Evolutionary conservation across 2,329 filamentous ascomycete genomes (phyloP).

Genomic region (Fusarium sp.): DNA sequence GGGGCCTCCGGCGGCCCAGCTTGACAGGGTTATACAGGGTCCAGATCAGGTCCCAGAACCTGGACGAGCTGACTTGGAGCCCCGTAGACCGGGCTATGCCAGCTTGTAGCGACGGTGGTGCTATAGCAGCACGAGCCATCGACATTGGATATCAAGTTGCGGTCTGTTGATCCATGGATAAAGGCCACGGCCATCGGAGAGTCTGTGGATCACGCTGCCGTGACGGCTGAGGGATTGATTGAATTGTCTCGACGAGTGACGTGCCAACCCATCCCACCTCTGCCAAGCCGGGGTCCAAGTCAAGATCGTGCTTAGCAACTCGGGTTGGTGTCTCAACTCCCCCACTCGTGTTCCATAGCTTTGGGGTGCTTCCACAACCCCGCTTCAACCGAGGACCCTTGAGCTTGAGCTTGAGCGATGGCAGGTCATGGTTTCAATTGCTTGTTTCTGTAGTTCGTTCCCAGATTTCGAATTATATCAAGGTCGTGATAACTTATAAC

Average conservation of each 20-base stretch:
- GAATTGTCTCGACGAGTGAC: conserved; percentile 21
- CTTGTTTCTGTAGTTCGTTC: conserved; percentile 22
- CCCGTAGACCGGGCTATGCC: conserved; percentile 35
- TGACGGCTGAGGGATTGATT: conserved; percentile 15
- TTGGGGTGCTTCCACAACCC: conserved; percentile 16
- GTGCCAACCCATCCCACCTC: conserved; percentile 12
- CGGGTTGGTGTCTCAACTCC: conserved; percentile 22
- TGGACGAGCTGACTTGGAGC: conserved; percentile 40
- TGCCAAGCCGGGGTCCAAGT: conserved; percentile 33
- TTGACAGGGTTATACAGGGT: conserved; percentile 45
- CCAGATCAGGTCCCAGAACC: conserved; percentile 35
- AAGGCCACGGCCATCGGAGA: conserved; percentile 1
- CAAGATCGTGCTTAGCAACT: conserved; percentile 23
- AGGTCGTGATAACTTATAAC: conserved; percentile 23
- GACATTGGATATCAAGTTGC: conserved; percentile 16
- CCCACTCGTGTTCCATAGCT: conserved; percentile 27
- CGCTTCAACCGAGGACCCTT: conserved; percentile 32
- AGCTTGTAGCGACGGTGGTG: background rate
- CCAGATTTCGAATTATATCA: conserved; percentile 31
- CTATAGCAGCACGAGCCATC: conserved; percentile 10
- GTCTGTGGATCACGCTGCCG: background rate
- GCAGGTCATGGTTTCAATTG: conserved; percentile 11
- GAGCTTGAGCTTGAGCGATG: conserved; percentile 5
- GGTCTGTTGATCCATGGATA: conserved; percentile 4
- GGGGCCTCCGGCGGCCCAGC: conserved; percentile 31